Conservation (phyloP, 352 stramenopile genomes). For the Phytophthora gonapodyides region DNA sequence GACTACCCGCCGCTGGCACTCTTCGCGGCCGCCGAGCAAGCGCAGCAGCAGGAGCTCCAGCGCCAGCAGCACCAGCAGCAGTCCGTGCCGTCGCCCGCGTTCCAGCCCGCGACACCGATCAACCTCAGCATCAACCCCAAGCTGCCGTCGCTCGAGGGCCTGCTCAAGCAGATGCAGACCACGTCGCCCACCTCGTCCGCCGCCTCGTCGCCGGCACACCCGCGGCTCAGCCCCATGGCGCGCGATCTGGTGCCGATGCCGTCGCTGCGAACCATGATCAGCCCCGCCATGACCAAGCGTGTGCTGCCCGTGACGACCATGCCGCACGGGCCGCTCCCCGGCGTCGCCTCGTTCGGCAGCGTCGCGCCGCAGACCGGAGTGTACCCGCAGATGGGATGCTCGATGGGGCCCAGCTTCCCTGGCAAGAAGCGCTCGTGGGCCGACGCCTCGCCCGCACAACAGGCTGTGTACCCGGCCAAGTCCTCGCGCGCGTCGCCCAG, state of each 20-base stretch:
- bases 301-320: conserved; percentile 16
- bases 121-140: conserved; percentile 44
- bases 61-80: conserved; percentile 24
- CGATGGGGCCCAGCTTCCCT: conserved; percentile 27
- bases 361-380: conserved; percentile 4
- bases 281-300: conserved; percentile 45
- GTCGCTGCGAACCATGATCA: conserved; percentile 61
- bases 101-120: conserved; percentile 12
- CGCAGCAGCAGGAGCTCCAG: conserved; percentile 32
- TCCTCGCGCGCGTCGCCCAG: conserved; percentile 20
- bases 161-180: conserved; percentile 74
- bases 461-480: conserved; percentile 22
- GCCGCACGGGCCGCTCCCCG: conserved; percentile 12
- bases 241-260: conserved; percentile 41
- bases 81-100: conserved; percentile 10
- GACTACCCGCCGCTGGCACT: conserved; percentile 34
- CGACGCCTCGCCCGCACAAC: conserved; percentile 23
- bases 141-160: conserved; percentile 63
- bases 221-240: conserved; percentile 36
- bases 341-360: conserved; percentile 14
- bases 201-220: conserved; percentile 18
- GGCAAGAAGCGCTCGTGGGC: conserved; percentile 43
- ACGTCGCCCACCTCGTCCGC: conserved; percentile 23
- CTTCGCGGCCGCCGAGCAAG: conserved; percentile 34
- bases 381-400: conserved; percentile 27